These are phyloP conservation scores for Rhodomyrtus psidioides DNA, from an alignment of 441 rosid genomes.

Conservation along the genomic window DNA sequence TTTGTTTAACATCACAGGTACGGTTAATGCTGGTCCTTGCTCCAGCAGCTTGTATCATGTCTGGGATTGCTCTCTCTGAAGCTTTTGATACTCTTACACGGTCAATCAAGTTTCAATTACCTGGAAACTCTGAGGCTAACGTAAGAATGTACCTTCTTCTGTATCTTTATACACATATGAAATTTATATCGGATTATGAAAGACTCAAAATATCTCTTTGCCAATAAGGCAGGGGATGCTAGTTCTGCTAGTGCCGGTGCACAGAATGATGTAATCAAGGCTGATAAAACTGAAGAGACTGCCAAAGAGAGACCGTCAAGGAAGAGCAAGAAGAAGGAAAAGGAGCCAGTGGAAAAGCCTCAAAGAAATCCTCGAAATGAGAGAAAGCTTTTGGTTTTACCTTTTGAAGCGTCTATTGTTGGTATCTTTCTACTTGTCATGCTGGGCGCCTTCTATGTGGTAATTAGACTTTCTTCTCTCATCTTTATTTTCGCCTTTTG, in stretches of 20 bases:
- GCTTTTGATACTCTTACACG: conserved; percentile 83
- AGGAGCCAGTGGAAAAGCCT: conserved; percentile 31
- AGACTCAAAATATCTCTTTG: conserved; percentile 15
- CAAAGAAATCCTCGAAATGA: conserved; percentile 36
- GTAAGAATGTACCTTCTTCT: conserved; percentile 24
- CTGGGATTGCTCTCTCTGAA: conserved; percentile 98
- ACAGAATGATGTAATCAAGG: conserved; percentile 39
- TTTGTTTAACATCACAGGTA: conserved; percentile 48
- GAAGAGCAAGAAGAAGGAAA: conserved; percentile 58
- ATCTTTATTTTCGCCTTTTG: not conserved
- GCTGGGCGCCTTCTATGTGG: conserved; percentile 99
- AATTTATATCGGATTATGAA: conserved; percentile 2
- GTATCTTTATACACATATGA: not conserved
- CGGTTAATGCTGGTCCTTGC: conserved; percentile 99
- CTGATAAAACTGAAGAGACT: conserved; percentile 44
- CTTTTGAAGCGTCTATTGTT: conserved; percentile 69
- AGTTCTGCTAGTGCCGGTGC: conserved; percentile 25
- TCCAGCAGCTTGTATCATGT: conserved; percentile 99
- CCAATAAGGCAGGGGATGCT: conserved; percentile 59
- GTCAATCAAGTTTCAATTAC: conserved; percentile 88
- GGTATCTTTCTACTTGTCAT: conserved; percentile 77
- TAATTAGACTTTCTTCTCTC: conserved; percentile 20
- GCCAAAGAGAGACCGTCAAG: conserved; percentile 56
- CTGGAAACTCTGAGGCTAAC: conserved; percentile 38
- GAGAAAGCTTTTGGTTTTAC: conserved; percentile 82